Conservation (phyloP, 2,329 filamentous ascomycete species). For the Tolypocladium tundrense region DNA sequence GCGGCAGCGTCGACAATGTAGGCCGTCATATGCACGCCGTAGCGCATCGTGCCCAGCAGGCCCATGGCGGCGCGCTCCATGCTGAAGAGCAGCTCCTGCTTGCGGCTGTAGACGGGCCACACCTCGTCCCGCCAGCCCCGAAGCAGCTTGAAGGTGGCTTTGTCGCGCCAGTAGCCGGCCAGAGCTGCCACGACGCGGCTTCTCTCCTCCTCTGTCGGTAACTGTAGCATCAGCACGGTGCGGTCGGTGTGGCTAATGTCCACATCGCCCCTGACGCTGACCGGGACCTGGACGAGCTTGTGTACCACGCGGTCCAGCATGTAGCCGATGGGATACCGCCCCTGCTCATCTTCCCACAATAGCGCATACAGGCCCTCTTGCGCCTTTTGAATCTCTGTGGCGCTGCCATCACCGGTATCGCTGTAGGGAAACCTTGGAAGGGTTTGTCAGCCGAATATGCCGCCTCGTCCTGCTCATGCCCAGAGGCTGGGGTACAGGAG, state of each 20-base stretch:
- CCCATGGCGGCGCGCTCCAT: constrained; percentile 68
- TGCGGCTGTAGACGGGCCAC: constrained; percentile 65
- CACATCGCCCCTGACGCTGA: constrained; percentile 45
- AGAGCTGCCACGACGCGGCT: constrained; percentile 47
- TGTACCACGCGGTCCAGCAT: constrained; percentile 40
- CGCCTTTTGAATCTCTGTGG: constrained; percentile 42
- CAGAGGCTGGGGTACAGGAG: background rate
- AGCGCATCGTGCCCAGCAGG: constrained; percentile 66
- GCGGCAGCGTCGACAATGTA: constrained; percentile 41
- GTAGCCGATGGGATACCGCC: constrained; percentile 54
- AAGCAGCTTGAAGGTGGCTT: constrained; percentile 63
- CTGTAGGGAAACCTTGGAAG: constrained; percentile 64
- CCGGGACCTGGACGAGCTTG: constrained; percentile 36
- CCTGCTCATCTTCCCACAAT: constrained; percentile 51
- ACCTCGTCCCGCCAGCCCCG: constrained; percentile 71
- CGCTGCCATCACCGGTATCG: constrained; percentile 50
- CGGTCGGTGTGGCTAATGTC: constrained; percentile 46
- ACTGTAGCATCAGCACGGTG: constrained; percentile 53
- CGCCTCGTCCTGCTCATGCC: background rate
- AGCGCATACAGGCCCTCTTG: constrained; percentile 57
- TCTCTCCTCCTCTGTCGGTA: constrained; percentile 50
- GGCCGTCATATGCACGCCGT: constrained; percentile 73
- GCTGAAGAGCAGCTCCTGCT: constrained; percentile 54
- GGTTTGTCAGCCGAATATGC: background rate
- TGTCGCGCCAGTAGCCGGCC: constrained; percentile 56